Evolutionary conservation across 2,329 filamentous ascomycete genomes (phyloP), one percentile per base, ranked within the genome.

Genomic region (Exophiala sp.): DNA sequence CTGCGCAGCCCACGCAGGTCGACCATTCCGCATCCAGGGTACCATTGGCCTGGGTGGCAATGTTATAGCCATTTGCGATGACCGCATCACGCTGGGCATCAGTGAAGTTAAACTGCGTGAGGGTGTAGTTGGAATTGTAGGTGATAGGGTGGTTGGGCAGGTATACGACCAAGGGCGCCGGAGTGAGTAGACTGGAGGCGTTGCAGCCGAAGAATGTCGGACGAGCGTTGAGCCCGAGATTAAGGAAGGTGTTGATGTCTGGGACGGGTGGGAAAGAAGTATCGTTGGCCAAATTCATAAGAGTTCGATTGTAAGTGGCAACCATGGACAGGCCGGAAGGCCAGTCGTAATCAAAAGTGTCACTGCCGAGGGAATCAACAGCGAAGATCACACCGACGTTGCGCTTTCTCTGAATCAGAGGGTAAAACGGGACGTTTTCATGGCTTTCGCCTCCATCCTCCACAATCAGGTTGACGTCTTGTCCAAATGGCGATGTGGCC

Each of bases 61-160:
- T 82, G 62, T 92, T 82, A 74, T 88, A 95, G 16, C 89, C 91
- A 72, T 97, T 97, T 62, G 82, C 71, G 65, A 97, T 89, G 65
- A 95, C 88, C 58, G 79, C 78, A 67, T 96, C 82, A 59, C 91
- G 87, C 72, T 89, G 71, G 1, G 54, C 50, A 61, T 52, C 44
- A 52, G 52, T 43, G 50, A 50, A 34, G 48, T 50, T 52, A 33
- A 47, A 46, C 42, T 45, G 50, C 14, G 49, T 55, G 33, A 34
- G 51, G 2, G 86, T 87, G 6, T 87, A 79, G 75, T 97, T 97
- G 69, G 85, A 87, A 58, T 78, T 71, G 67, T 80, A 81, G 42
- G 85, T 80, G 42, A 63, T 65, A 1, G 62, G 60, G 5, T 55
- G 18, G 47, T 65, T 64, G 16, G 61, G 44, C 9, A 65, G 14